Evolutionary conservation across 2,329 filamentous ascomycete genomes (phyloP).

Genomic region (Penicillium sp.): DNA sequence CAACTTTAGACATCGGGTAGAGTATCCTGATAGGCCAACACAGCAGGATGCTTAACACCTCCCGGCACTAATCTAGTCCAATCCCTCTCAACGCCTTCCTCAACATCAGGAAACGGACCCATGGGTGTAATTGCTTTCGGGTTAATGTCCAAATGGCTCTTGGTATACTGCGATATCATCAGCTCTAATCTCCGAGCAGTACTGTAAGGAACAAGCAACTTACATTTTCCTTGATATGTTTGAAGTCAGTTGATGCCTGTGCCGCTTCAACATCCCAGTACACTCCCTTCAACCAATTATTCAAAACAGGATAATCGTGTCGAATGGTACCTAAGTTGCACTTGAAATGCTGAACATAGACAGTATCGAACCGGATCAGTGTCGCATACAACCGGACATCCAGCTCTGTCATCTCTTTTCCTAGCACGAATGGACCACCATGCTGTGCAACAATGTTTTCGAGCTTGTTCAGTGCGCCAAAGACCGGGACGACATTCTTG

Average conservation of each 20-base stretch:
- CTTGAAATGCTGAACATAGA: constrained; percentile 68
- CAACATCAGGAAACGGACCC: constrained; percentile 61
- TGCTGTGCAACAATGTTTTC: constrained; percentile 50
- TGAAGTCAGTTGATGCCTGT: constrained; percentile 62
- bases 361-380: constrained; percentile 59
- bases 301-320: constrained; percentile 59
- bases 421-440: constrained; percentile 58
- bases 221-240: constrained; percentile 67
- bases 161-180: constrained; percentile 49
- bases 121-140: constrained; percentile 63
- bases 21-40: constrained; percentile 33
- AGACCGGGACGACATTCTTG: constrained; percentile 54
- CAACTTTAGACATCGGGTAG: neutral
- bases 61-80: constrained; percentile 52
- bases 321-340: constrained; percentile 63
- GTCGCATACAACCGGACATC: constrained; percentile 61
- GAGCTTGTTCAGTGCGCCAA: constrained; percentile 60
- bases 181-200: neutral
- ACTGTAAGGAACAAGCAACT: constrained; percentile 8
- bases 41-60: constrained; percentile 29
- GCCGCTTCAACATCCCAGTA: constrained; percentile 60
- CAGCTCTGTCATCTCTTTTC: constrained; percentile 57
- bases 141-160: constrained; percentile 61
- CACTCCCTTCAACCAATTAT: constrained; percentile 61
- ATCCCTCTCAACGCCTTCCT: constrained; percentile 52